These are phyloP conservation scores for Colletotrichum ledebouriae DNA, from an alignment of 2,329 filamentous ascomycete genomes.

Conservation along the genomic window DNA sequence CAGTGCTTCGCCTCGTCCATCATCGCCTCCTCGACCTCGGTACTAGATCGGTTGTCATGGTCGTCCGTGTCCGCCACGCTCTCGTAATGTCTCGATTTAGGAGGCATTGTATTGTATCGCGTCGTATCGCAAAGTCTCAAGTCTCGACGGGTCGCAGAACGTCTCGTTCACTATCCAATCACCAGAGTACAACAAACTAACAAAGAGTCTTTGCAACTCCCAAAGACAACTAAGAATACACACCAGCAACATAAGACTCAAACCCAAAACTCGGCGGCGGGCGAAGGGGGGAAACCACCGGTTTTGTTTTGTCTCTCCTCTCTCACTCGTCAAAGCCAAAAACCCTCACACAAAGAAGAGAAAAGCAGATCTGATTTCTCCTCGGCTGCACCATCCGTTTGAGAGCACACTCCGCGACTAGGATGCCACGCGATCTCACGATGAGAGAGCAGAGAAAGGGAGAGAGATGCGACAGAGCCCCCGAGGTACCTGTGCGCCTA, in stretches of 20 bases:
- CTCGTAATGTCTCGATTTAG: constrained; percentile 12
- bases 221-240: too few relatives aligned
- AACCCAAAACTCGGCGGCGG: not conserved
- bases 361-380: too few relatives aligned
- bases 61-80: constrained; percentile 18
- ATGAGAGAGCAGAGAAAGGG: not conserved
- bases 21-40: constrained; percentile 37
- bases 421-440: not conserved
- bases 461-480: not conserved
- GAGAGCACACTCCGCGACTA: not conserved
- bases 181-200: not conserved
- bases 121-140: too few relatives aligned
- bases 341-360: too few relatives aligned
- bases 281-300: not conserved
- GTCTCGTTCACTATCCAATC: not conserved
- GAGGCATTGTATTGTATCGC: constrained; percentile 2
- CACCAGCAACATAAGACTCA: not conserved
- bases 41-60: constrained; percentile 29
- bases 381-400: constrained; percentile 17
- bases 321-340: not conserved
- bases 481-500: not conserved
- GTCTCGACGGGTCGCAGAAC: not conserved
- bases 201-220: not conserved
- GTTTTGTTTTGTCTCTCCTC: constrained; percentile 10
- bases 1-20: constrained; percentile 40